Evolutionary conservation across 2,329 filamentous ascomycete species (phyloP), one percentile per base, ranked within the genome.

Genomic region (Neofusicoccum parvum): DNA sequence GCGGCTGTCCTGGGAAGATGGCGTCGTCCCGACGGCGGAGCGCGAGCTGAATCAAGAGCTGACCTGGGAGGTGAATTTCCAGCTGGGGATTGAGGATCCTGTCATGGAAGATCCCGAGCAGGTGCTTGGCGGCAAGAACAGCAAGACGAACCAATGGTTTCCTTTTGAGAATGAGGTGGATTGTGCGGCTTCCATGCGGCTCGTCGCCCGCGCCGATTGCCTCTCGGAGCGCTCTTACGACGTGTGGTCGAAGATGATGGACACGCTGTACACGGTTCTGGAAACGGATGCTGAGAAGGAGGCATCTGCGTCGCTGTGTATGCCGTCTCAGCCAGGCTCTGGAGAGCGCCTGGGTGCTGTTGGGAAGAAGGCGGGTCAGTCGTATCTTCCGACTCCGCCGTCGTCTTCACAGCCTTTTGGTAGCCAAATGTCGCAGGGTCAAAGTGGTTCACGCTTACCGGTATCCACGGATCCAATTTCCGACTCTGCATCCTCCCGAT

Each of bases 131-230:
- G 72, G 72, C 7, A 72, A 70, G 60, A 49, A 67, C 11, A 72
- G 69, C 51, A 67, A 50, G 54, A 27, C 2, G 20, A 73, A 72
- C 53, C 67, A 59, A 39, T 72, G 67, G 59, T 54, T 73, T 67
- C 73, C 73, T 17, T 75, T 73, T 53, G 62, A 67, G 36, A 72
- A 70, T 36, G 69, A 72, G 65, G 67, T 69, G 50, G 74, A 75
- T 62, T 71, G 72, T 70, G 68, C 59, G 51, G 65, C 70, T 37
- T 70, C 70, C 5, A 46, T 74, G 27, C 68, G 67, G 36, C 64
- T 73, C 23, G 66, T 74, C 14, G 69, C 64, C 17, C 66, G 63
- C 17, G 66, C 68, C 0, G 72, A 70, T 9, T 59, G 68, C 12
- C 59, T 73, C 3, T 70, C 67, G 9, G 67, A 73, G 51, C 46